A percentile compares a stretch with the other conserved stretches of the same genome.
Conservation (phyloP, 2,329 filamentous ascomycete species). For the Arthroderma sp. region DNA sequence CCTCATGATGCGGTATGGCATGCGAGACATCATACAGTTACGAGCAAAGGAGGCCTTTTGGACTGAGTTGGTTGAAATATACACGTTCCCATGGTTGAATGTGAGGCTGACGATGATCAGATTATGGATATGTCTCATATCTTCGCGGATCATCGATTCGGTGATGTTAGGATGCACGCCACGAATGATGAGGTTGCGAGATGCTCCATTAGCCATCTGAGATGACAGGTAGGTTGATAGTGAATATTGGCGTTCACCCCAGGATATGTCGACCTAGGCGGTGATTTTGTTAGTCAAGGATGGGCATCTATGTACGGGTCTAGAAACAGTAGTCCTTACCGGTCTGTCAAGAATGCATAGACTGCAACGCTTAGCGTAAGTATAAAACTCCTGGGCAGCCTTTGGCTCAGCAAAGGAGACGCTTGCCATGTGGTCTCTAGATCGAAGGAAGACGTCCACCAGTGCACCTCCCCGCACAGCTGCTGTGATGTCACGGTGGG, state of each 20-base stretch:
- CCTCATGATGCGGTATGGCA: slow-evolving; percentile 56
- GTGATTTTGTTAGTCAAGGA: slow-evolving; percentile 11
- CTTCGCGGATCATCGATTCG: slow-evolving; percentile 52
- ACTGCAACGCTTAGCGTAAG: slow-evolving; percentile 51
- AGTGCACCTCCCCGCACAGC: slow-evolving; percentile 58
- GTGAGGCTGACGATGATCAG: slow-evolving; percentile 56
- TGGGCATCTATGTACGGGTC: background rate
- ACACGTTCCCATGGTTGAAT: slow-evolving; percentile 48
- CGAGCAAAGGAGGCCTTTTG: slow-evolving; percentile 62
- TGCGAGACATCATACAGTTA: slow-evolving; percentile 60
- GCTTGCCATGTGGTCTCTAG: slow-evolving; percentile 47
- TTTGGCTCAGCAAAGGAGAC: slow-evolving; percentile 58
- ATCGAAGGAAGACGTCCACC: slow-evolving; percentile 54
- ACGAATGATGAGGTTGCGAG: slow-evolving; percentile 60
- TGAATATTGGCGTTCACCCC: slow-evolving; percentile 59
- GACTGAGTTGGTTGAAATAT: slow-evolving; percentile 65
- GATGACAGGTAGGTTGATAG: slow-evolving; percentile 51
- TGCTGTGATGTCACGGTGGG: slow-evolving; percentile 53
- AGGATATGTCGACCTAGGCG: slow-evolving; percentile 56
- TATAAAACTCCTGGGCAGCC: slow-evolving; percentile 53
- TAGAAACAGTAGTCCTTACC: slow-evolving; percentile 36
- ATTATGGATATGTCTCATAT: slow-evolving; percentile 74
- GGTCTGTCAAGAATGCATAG: slow-evolving; percentile 57
- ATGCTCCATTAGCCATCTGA: slow-evolving; percentile 55
- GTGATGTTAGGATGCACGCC: slow-evolving; percentile 48